A percentile compares a stretch with the other conserved stretches of the same genome.
phyloP scores from a whole-genome alignment of 192 early-diverging fungal species.

The Lunasporangiospora selenospora region DNA sequence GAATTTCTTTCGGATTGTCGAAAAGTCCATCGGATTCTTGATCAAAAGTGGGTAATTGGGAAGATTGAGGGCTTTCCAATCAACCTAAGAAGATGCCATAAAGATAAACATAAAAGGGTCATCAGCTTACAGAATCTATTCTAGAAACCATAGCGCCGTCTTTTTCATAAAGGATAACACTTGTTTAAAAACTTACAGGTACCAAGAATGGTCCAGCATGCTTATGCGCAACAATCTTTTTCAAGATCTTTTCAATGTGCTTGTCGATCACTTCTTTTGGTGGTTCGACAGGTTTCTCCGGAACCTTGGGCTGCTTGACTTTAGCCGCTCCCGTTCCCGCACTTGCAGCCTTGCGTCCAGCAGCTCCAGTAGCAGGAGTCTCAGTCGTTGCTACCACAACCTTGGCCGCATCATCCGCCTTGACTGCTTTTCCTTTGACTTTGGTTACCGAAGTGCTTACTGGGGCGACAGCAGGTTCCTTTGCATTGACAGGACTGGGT shows the following conservation, averaged over 20 bases:
- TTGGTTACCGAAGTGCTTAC: constrained; percentile 1
- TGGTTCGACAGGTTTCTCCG: constrained; percentile 15
- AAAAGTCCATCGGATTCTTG: constrained; percentile 78
- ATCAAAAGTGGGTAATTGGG: constrained; percentile 57
- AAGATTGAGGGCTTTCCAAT: constrained; percentile 50
- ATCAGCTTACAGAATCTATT: too few relatives aligned
- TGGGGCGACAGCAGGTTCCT: not conserved
- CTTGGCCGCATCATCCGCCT: constrained; percentile 10
- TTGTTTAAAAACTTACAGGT: constrained; percentile 47
- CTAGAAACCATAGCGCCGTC: too few relatives aligned
- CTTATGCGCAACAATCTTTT: constrained; percentile 48
- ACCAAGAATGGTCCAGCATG: constrained; percentile 47
- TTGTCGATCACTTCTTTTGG: constrained; percentile 27
- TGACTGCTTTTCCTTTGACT: constrained; percentile 21
- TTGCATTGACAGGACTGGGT: not conserved
- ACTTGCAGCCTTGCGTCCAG: not conserved
- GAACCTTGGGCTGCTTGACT: constrained; percentile 13
- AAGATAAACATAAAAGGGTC: not conserved
- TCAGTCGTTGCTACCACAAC: not conserved
- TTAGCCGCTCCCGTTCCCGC: constrained; percentile 1
- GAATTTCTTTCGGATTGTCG: constrained; percentile 68
- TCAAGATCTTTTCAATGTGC: constrained; percentile 41
- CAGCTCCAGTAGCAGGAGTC: not conserved
- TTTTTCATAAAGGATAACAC: too few relatives aligned
- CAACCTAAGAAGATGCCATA: constrained; percentile 31